Conservation (phyloP, 75 land plant genomes). For the Picea glauca region DNA sequence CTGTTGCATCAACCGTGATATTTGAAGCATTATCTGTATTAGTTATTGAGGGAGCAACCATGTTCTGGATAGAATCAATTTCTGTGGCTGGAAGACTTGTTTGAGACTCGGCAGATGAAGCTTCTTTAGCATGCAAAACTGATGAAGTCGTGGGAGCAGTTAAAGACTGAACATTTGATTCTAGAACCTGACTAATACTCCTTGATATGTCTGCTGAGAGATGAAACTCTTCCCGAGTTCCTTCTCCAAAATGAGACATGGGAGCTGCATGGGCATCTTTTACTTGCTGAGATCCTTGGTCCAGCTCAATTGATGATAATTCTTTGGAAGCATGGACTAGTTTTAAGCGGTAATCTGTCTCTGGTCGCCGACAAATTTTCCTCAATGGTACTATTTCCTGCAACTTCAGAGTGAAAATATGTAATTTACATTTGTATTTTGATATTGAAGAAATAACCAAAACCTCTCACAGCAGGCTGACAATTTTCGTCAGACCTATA, state of each 20-base stretch:
- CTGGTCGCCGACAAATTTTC: conserved; percentile 92
- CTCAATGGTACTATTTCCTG: conserved; percentile 95
- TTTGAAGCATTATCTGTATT: neutral
- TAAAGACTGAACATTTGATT: neutral
- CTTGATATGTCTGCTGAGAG: neutral
- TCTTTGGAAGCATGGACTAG: conserved; percentile 35
- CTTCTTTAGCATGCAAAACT: conserved; percentile 1
- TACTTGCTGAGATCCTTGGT: conserved; percentile 1
- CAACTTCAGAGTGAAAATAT: neutral
- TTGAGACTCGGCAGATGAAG: conserved; percentile 10
- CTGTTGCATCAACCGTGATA: neutral
- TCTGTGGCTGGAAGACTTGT: neutral
- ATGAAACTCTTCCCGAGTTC: conserved; percentile 6
- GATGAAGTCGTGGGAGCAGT: conserved; percentile 1
- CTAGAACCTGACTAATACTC: neutral
- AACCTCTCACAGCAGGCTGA: no score
- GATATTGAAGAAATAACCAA: no score
- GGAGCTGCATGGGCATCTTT: neutral
- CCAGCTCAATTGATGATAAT: conserved; percentile 20
- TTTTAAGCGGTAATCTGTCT: conserved; percentile 82
- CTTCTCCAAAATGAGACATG: neutral
- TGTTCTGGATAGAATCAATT: conserved; percentile 4
- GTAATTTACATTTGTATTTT: no score
- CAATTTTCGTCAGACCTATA: no score
- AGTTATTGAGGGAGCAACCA: neutral